These are phyloP conservation scores for Penicillium expansum DNA, from an alignment of 2,329 filamentous ascomycete species.

Conservation along the genomic window DNA sequence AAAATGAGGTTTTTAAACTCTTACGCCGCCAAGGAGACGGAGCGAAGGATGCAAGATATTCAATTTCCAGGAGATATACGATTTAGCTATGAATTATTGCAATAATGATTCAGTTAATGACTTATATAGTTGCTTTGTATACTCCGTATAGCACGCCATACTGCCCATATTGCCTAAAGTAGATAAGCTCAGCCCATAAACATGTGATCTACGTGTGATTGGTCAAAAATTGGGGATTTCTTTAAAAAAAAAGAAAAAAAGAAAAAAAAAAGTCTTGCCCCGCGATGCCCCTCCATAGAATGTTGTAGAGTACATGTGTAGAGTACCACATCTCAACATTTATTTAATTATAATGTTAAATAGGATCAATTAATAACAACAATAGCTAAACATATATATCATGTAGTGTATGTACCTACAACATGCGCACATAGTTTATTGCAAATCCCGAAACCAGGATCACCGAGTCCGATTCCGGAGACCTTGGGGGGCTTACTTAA, in stretches of 20 bases:
- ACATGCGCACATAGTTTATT: not conserved
- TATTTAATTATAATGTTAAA: not conserved
- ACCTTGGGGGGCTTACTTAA: constrained; percentile 19
- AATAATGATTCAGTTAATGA: no score
- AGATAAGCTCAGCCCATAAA: constrained; percentile 1
- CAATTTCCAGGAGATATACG: not conserved
- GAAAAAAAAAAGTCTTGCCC: not conserved
- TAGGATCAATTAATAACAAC: not conserved
- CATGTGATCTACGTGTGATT: constrained; percentile 4
- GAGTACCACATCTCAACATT: not conserved
- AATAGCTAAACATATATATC: not conserved
- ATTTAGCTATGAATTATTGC: no score
- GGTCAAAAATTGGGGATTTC: not conserved
- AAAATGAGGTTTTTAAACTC: no score
- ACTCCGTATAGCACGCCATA: not conserved
- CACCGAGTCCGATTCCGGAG: constrained; percentile 18
- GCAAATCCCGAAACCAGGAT: not conserved
- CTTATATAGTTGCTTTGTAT: no score
- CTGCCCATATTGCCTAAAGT: constrained; percentile 2
- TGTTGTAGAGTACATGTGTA: not conserved
- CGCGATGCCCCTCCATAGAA: constrained; percentile 6
- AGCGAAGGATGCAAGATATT: not conserved
- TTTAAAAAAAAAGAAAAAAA: not conserved
- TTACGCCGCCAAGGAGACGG: no score
- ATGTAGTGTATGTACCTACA: not conserved